Evolutionary conservation across 148 eudicot species (phyloP).

Genomic region (Euryodendron excelsum): DNA sequence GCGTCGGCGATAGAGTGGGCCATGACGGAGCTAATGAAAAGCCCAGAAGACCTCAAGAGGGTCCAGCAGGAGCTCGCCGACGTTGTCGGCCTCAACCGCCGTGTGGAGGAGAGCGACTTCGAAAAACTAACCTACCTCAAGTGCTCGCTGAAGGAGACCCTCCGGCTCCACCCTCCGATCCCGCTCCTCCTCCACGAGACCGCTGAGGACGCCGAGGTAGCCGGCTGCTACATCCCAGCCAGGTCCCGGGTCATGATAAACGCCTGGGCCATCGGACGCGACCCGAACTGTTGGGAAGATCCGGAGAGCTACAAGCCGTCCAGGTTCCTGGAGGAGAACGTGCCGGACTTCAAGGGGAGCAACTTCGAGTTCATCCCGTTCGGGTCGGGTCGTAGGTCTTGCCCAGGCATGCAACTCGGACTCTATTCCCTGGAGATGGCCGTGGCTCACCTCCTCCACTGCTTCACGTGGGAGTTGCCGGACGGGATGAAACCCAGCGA

Average conservation of each 20-base stretch:
- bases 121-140: conserved; percentile 56
- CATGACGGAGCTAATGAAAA: conserved; percentile 55
- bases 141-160: conserved; percentile 58
- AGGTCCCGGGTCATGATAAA: conserved; percentile 57
- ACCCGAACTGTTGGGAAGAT: conserved; percentile 50
- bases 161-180: conserved; percentile 75
- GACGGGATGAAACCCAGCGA: conserved; percentile 73
- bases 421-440: conserved; percentile 64
- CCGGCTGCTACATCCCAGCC: conserved; percentile 52
- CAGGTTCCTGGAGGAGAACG: conserved; percentile 45
- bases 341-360: conserved; percentile 64
- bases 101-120: conserved; percentile 61
- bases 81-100: conserved; percentile 47
- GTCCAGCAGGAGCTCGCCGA: conserved; percentile 65
- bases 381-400: conserved; percentile 77
- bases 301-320: conserved; percentile 46
- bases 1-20: conserved; percentile 90
- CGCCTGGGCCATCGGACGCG: conserved; percentile 56
- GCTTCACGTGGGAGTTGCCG: conserved; percentile 65
- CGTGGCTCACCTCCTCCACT: conserved; percentile 57
- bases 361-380: conserved; percentile 69
- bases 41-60: conserved; percentile 53
- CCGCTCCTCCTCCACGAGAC: conserved; percentile 76
- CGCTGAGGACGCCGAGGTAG: conserved; percentile 40
- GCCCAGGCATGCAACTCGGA: conserved; percentile 82